A percentile compares a stretch with the other conserved stretches of the same genome.
Conservation (phyloP, 495 filamentous ascomycete genomes). For the Talaromyces wortmannii region DNA sequence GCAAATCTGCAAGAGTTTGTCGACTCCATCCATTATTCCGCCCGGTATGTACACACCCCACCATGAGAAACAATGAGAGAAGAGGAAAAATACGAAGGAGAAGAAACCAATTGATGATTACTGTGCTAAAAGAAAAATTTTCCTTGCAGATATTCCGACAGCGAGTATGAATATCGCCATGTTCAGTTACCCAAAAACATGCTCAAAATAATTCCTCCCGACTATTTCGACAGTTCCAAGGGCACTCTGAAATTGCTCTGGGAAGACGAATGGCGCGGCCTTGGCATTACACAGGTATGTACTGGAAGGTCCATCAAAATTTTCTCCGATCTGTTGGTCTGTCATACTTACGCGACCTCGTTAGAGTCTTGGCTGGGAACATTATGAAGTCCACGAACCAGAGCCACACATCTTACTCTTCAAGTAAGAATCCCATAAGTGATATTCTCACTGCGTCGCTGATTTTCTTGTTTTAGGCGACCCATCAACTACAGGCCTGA, state of each 20-base stretch:
- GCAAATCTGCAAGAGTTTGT: constrained; percentile 82
- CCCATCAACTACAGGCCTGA: constrained; percentile 79
- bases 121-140: background rate
- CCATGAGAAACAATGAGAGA: background rate
- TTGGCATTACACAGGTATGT: constrained; percentile 90
- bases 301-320: background rate
- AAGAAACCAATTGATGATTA: too few relatives aligned
- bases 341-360: background rate
- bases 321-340: background rate
- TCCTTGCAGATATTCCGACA: constrained; percentile 68
- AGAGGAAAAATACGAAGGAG: too few relatives aligned
- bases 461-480: constrained; percentile 44
- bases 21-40: constrained; percentile 91
- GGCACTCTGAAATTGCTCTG: constrained; percentile 93
- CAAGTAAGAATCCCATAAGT: constrained; percentile 58
- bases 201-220: constrained; percentile 93
- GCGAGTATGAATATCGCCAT: constrained; percentile 87
- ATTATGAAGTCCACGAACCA: constrained; percentile 98
- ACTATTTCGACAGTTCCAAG: constrained; percentile 85
- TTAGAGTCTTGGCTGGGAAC: constrained; percentile 95
- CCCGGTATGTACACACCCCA: constrained; percentile 52
- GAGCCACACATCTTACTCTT: constrained; percentile 97
- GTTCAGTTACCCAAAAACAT: constrained; percentile 96
- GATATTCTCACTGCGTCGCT: constrained; percentile 2
- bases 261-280: constrained; percentile 96